Evolutionary conservation across 306 rosid species (phyloP).

Genomic region (Corylus avellana): DNA sequence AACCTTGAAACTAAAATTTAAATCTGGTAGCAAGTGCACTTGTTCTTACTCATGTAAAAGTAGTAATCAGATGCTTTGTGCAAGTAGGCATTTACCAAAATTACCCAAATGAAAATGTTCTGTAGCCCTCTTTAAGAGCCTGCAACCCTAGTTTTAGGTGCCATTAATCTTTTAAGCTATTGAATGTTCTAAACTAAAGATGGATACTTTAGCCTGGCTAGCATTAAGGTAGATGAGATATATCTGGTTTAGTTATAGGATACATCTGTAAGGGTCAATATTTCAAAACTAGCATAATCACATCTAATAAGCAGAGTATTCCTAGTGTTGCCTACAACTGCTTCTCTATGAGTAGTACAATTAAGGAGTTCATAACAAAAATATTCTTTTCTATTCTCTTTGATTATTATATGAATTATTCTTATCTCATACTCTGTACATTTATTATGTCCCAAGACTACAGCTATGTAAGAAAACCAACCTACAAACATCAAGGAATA

Average conservation of each 20-base stretch:
- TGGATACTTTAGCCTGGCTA: slow-evolving; percentile 6
- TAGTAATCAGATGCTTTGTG: not conserved
- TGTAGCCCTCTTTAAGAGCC: not conserved
- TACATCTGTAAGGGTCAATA: not conserved
- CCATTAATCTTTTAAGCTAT: not conserved
- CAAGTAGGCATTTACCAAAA: not conserved
- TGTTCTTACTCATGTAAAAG: not conserved
- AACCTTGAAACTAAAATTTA: not conserved
- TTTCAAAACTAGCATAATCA: not conserved
- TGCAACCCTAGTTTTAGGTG: slow-evolving; percentile 8
- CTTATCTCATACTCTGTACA: not conserved
- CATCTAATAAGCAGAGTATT: slow-evolving; percentile 6
- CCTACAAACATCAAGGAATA: not conserved
- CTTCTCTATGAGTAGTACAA: slow-evolving; percentile 3
- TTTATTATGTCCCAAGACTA: not conserved
- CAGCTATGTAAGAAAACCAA: slow-evolving; percentile 13
- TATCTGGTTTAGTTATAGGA: not conserved
- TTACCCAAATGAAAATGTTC: not conserved
- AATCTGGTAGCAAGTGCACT: not conserved
- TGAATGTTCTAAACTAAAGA: not conserved
- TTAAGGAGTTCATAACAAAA: not conserved
- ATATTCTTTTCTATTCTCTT: not conserved
- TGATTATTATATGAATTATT: slow-evolving; percentile 1
- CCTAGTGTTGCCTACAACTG: slow-evolving; percentile 12
- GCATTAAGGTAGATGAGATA: not conserved